Evolutionary conservation across 192 early-diverging fungal genomes (phyloP).

Genomic region (Funneliformis mosseae): DNA sequence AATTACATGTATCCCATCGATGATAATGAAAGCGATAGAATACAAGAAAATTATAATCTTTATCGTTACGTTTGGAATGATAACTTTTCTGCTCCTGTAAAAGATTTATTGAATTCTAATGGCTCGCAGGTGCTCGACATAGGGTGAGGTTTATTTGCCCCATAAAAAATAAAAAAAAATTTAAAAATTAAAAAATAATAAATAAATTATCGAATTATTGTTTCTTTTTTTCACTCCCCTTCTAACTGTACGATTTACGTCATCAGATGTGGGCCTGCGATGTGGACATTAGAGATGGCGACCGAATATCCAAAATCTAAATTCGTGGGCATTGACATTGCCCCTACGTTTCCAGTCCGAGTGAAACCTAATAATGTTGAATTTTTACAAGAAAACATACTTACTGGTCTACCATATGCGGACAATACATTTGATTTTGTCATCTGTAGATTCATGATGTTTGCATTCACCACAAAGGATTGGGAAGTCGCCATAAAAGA

Average conservation of each 20-base stretch:
- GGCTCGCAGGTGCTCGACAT: neutral
- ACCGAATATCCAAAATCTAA: slow-evolving; percentile 8
- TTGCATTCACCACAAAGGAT: slow-evolving; percentile 25
- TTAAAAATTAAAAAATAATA: neutral
- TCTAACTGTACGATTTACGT: too few relatives aligned
- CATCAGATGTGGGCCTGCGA: neutral
- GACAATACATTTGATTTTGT: slow-evolving; percentile 42
- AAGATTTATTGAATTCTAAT: neutral
- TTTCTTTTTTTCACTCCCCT: too few relatives aligned
- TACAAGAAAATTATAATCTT: neutral
- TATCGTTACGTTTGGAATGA: neutral
- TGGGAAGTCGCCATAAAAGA: slow-evolving; percentile 13
- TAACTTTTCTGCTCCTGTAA: neutral
- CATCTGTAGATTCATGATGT: slow-evolving; percentile 34
- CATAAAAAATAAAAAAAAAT: neutral
- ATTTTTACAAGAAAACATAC: slow-evolving; percentile 36
- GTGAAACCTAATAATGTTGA: slow-evolving; percentile 33
- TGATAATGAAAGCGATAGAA: neutral
- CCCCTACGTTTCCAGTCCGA: neutral
- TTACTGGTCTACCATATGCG: slow-evolving; percentile 34
- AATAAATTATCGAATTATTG: neutral
- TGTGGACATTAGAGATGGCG: slow-evolving; percentile 25
- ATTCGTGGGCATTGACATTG: slow-evolving; percentile 8
- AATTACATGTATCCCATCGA: neutral
- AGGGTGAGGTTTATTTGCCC: neutral